phyloP scores from a whole-genome alignment of 768 basidiomycete species.

The Suillus fuscotomentosus region DNA sequence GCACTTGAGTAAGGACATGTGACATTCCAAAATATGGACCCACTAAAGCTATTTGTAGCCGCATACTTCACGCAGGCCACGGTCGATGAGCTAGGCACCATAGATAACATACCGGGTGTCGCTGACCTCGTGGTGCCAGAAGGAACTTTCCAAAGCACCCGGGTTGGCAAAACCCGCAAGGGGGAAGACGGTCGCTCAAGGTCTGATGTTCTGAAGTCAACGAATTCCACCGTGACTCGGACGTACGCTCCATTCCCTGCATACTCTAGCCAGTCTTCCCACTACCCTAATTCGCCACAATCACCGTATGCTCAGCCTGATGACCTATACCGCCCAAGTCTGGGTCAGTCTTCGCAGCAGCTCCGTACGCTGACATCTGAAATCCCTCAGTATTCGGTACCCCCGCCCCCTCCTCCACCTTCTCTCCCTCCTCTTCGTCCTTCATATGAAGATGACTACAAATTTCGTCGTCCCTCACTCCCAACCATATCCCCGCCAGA shows the following conservation, averaged over 20 bases:
- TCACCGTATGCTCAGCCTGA: slow-evolving; percentile 16
- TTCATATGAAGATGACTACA: slow-evolving; percentile 27
- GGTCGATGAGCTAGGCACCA: slow-evolving; percentile 66
- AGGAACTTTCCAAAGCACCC: slow-evolving; percentile 67
- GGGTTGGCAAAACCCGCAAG: slow-evolving; percentile 49
- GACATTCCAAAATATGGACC: not conserved
- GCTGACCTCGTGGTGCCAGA: slow-evolving; percentile 63
- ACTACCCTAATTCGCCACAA: slow-evolving; percentile 22
- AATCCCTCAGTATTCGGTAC: slow-evolving; percentile 26
- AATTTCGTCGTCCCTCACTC: slow-evolving; percentile 32
- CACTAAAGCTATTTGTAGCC: slow-evolving; percentile 39
- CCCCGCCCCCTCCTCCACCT: slow-evolving; percentile 23
- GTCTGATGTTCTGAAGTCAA: slow-evolving; percentile 29
- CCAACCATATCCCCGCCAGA: slow-evolving; percentile 15
- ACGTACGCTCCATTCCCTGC: slow-evolving; percentile 43
- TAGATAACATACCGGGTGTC: slow-evolving; percentile 64
- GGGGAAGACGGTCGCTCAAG: slow-evolving; percentile 37
- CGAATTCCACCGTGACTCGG: slow-evolving; percentile 31
- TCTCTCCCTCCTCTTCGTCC: slow-evolving; percentile 29
- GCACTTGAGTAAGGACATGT: slow-evolving; percentile 67
- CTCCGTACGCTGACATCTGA: slow-evolving; percentile 21
- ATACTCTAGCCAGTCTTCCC: slow-evolving; percentile 26
- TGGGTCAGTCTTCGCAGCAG: slow-evolving; percentile 22
- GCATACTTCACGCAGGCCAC: slow-evolving; percentile 82
- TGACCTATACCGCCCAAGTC: slow-evolving; percentile 20